Percentiles rank a stretch among this genome's conserved stretches.
Conservation (phyloP, 192 early-diverging fungal species). For the Haplosporangium gracile region DNA sequence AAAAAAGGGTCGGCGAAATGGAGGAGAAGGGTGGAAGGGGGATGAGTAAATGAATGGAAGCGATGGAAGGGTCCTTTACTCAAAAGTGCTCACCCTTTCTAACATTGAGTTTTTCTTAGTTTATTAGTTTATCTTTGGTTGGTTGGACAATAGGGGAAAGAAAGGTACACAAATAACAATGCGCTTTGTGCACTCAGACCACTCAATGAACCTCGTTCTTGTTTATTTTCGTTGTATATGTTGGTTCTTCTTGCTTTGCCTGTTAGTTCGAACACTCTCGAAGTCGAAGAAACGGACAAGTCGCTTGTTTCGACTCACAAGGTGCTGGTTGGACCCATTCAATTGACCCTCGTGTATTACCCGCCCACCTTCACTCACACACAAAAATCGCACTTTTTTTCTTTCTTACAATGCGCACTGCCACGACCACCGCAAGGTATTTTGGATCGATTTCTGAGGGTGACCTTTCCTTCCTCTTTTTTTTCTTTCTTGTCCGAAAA, state of each 20-base stretch:
- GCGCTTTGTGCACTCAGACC: background rate
- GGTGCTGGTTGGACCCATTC: too few species aligned
- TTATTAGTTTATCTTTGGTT: background rate
- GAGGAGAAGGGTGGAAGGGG: background rate
- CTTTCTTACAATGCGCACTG: background rate
- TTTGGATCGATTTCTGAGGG: background rate
- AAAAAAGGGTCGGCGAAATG: background rate
- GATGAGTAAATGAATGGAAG: constrained; percentile 5
- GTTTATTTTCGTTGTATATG: background rate
- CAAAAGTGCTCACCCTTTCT: background rate
- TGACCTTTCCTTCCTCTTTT: background rate
- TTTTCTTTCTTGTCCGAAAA: background rate
- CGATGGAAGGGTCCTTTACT: background rate
- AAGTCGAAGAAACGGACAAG: background rate
- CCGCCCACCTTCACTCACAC: too few species aligned
- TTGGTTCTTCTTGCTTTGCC: background rate
- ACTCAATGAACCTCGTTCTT: background rate
- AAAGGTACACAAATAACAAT: background rate
- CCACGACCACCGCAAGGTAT: background rate
- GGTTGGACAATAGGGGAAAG: background rate
- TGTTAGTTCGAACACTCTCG: background rate
- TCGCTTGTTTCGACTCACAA: too few species aligned
- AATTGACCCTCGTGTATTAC: too few species aligned
- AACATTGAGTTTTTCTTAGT: background rate
- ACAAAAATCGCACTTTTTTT: too few species aligned